A percentile compares a stretch with the other conserved stretches of the same genome.
Conservation (phyloP, 768 basidiomycete species). For the Mrakia frigida region DNA sequence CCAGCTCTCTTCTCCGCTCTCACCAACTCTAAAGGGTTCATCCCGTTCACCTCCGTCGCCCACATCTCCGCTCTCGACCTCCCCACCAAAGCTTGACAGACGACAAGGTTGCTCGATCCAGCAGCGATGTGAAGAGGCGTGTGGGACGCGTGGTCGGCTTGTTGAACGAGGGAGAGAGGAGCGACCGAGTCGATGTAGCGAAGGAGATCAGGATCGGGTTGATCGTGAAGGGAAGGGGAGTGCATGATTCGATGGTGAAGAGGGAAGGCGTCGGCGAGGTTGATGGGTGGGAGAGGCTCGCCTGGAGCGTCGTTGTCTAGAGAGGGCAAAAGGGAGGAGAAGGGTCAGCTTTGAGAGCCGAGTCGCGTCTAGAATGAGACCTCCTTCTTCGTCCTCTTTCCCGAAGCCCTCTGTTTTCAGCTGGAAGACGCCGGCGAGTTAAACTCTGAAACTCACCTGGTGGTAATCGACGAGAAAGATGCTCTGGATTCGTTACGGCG, state of each 20-base stretch:
- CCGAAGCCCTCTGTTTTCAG: no score
- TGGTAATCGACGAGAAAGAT: background rate
- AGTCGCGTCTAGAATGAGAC: no score
- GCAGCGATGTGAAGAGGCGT: constrained; percentile 3
- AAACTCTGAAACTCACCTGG: background rate
- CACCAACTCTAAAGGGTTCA: background rate
- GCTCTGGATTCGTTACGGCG: background rate
- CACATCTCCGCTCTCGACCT: background rate
- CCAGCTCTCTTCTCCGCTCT: background rate
- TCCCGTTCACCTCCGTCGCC: background rate
- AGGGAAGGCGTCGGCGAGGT: constrained; percentile 10
- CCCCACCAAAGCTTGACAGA: background rate
- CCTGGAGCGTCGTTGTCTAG: background rate
- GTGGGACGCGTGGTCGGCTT: background rate
- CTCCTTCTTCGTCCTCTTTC: no score
- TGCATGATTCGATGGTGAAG: constrained; percentile 16
- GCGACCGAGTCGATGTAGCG: constrained; percentile 6
- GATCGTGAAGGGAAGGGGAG: constrained; percentile 1
- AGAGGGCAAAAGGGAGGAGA: background rate
- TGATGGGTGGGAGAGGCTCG: background rate
- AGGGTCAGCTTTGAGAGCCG: no score
- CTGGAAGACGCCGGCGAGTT: no score
- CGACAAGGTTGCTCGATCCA: background rate
- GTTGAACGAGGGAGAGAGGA: background rate
- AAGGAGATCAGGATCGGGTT: constrained; percentile 5